Evolutionary conservation across 2,329 filamentous ascomycete genomes (phyloP), one percentile per base, ranked within the genome.

Genomic region (Colletotrichum phormii): DNA sequence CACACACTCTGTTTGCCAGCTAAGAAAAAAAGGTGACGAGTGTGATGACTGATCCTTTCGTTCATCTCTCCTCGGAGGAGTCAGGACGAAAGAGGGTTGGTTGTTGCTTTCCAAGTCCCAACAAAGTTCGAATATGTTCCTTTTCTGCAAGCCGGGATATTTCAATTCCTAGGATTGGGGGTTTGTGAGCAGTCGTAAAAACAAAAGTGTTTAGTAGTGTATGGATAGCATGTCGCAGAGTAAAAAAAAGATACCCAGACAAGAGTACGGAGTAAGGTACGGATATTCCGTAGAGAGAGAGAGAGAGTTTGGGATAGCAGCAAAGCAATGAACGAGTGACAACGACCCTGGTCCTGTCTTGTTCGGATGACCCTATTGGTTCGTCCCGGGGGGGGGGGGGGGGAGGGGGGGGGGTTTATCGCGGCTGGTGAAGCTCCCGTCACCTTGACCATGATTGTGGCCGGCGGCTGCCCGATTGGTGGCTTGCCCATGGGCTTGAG

Each of bases 391-490:
- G 58, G 49, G 35, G 15, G 55, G 62, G 35, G 49, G 57, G 66
- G 35, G 57, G 26, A 46, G 37, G 15, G 46, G n/a, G n/a, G n/a
- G n/a, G n/a, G n/a, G n/a, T n/a, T 57, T 22, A 31, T 69, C 60
- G 60, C 67, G 67, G 67, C 60, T 64, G 37, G 60, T 46, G 35
- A n/a, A 49, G 42, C 42, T n/a, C 42, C 42, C 49, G 59, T 29
- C 53, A 61, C 64, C 35, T 26, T 57, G 51, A 62, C 37, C 57
- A 57, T 42, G 64, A 26, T 29, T 49, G 53, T 46, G 18, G 13
- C 66, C 70, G 70, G 70, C 31, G 54, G 26, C 60, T 29, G 65
- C 54, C 69, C 59, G 70, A 70, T 70, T 72, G 70, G 70, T 60
- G 65, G 59, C 53, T 64, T 72, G 53, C 29, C 15, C 29, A 49